These are phyloP conservation scores for Lentinula sp. DNA, from an alignment of 768 basidiomycete species.

Conservation along the genomic window DNA sequence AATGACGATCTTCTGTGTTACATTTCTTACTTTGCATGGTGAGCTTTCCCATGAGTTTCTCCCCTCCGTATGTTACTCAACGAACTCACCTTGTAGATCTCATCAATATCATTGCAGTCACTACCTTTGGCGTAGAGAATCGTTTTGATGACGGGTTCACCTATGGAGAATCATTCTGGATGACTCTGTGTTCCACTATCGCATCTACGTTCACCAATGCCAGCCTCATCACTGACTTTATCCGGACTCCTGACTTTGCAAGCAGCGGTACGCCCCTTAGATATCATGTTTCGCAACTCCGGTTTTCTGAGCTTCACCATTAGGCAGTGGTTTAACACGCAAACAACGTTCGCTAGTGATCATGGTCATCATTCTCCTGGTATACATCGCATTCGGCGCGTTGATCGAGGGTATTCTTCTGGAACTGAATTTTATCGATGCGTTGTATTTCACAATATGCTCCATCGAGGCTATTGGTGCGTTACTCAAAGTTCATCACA, in stretches of 20 bases:
- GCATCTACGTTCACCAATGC: conserved; percentile 60
- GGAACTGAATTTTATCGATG: conserved; percentile 58
- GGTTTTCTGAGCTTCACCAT: background rate
- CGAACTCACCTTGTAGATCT: conserved; percentile 38
- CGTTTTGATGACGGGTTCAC: conserved; percentile 62
- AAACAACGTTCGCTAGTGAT: conserved; percentile 79
- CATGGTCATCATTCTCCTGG: conserved; percentile 66
- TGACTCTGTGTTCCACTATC: conserved; percentile 69
- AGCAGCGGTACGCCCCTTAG: conserved; percentile 43
- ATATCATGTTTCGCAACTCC: background rate
- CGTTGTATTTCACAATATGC: conserved; percentile 72
- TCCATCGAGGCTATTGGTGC: conserved; percentile 63
- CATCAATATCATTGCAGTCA: conserved; percentile 58
- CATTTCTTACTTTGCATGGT: conserved; percentile 69
- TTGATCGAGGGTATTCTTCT: conserved; percentile 50
- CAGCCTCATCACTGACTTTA: conserved; percentile 58
- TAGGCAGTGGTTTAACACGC: conserved; percentile 74
- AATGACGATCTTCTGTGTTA: conserved; percentile 60
- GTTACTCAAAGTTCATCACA: background rate
- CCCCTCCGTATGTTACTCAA: background rate
- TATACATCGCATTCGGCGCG: conserved; percentile 70
- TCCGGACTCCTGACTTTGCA: conserved; percentile 54
- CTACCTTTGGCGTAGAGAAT: conserved; percentile 56
- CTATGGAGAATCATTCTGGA: conserved; percentile 69
- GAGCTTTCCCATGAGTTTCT: conserved; percentile 13